phyloP scores from a whole-genome alignment of 305 asterid species.

The Fraxinus angustifolia region DNA sequence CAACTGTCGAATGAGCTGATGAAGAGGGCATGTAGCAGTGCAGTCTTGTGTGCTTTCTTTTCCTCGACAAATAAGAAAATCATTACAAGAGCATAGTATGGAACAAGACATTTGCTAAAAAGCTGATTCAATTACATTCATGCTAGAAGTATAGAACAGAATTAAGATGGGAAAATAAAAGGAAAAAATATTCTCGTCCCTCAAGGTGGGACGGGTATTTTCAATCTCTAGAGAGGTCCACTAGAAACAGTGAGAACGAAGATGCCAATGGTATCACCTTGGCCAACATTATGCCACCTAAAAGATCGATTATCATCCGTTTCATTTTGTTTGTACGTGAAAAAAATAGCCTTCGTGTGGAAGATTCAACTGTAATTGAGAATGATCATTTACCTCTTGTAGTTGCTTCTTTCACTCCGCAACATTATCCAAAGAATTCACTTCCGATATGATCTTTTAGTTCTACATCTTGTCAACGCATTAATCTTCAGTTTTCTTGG shows the following conservation, averaged over 20 bases:
- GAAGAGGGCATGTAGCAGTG: too few relatives aligned
- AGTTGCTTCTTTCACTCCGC: slow-evolving; percentile 46
- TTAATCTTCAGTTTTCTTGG: slow-evolving; percentile 31
- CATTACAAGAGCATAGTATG: too few relatives aligned
- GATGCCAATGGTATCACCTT: slow-evolving; percentile 55
- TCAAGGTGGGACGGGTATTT: too few relatives aligned
- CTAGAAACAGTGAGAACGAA: slow-evolving; percentile 56
- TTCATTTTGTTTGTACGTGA: slow-evolving; percentile 37
- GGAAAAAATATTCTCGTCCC: too few relatives aligned
- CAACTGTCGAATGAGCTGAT: too few relatives aligned
- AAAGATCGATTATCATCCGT: slow-evolving; percentile 67
- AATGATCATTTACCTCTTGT: slow-evolving; percentile 25
- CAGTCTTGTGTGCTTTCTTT: too few relatives aligned
- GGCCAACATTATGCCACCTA: not conserved
- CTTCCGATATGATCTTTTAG: slow-evolving; percentile 32
- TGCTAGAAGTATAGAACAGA: too few relatives aligned
- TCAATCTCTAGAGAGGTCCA: slow-evolving; percentile 20
- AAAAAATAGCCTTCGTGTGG: slow-evolving; percentile 35
- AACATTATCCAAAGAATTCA: slow-evolving; percentile 40
- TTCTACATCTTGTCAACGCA: slow-evolving; percentile 23
- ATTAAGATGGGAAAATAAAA: too few relatives aligned
- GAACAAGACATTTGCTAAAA: too few relatives aligned
- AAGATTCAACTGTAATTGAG: slow-evolving; percentile 32
- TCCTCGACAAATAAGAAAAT: too few relatives aligned
- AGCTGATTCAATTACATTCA: too few relatives aligned